These are phyloP conservation scores for Cornus controversa DNA, from an alignment of 148 eudicot genomes.

Conservation along the genomic window DNA sequence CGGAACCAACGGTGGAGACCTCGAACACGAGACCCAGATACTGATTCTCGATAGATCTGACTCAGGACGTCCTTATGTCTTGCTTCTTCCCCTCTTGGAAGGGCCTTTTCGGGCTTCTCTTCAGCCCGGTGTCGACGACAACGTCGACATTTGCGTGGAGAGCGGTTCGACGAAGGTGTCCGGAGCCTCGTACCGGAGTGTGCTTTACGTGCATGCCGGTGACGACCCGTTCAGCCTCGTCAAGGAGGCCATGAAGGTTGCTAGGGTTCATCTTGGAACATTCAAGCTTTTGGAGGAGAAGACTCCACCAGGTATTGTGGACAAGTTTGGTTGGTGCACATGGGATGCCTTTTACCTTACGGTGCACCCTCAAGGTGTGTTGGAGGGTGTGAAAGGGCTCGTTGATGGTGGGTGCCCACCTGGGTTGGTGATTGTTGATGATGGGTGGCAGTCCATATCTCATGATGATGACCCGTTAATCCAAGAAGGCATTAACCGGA, in stretches of 20 bases:
- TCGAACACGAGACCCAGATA: slow-evolving; percentile 82
- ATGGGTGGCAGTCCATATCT: slow-evolving; percentile 91
- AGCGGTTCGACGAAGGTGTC: slow-evolving; percentile 70
- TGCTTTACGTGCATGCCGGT: slow-evolving; percentile 60
- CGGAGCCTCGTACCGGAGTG: slow-evolving; percentile 34
- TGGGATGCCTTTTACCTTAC: too few species aligned
- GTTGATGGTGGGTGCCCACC: slow-evolving; percentile 83
- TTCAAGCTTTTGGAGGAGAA: slow-evolving; percentile 72
- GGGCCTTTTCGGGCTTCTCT: slow-evolving; percentile 80
- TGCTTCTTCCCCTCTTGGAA: slow-evolving; percentile 70
- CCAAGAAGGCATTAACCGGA: slow-evolving; percentile 73
- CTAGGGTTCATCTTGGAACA: slow-evolving; percentile 65
- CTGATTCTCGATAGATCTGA: slow-evolving; percentile 56
- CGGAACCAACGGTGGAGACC: slow-evolving; percentile 68
- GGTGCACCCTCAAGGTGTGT: slow-evolving; percentile 58
- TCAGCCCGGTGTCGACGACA: slow-evolving; percentile 58
- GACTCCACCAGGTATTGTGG: slow-evolving; percentile 69
- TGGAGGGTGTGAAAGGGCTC: slow-evolving; percentile 71
- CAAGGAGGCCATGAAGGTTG: slow-evolving; percentile 59
- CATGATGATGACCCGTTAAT: slow-evolving; percentile 78
- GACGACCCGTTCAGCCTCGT: slow-evolving; percentile 65
- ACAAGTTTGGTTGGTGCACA: slow-evolving; percentile 68
- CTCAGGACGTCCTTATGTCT: slow-evolving; percentile 56
- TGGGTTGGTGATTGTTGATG: slow-evolving; percentile 76
- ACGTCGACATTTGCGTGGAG: slow-evolving; percentile 66